Evolutionary conservation across 2,329 filamentous ascomycete genomes (phyloP).

Genomic region (Pezicula carpinea): DNA sequence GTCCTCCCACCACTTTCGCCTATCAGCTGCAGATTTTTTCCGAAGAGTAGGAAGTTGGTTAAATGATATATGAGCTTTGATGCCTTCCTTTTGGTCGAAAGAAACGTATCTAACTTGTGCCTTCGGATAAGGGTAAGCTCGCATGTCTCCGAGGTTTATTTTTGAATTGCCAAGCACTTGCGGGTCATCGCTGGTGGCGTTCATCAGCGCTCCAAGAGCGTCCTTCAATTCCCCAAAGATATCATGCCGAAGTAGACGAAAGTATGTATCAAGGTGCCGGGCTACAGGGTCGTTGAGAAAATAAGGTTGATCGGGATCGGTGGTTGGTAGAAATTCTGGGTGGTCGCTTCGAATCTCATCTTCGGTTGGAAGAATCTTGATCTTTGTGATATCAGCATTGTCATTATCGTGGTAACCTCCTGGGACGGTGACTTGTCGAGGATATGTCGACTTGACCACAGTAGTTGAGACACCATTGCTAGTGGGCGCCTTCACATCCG

Average conservation of each 20-base stretch:
- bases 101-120: conserved; percentile 11
- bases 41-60: conserved; percentile 31
- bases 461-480: conserved; percentile 8
- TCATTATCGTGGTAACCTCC: conserved; percentile 20
- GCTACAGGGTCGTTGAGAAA: conserved; percentile 28
- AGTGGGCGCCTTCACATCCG: not conserved
- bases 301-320: conserved; percentile 35
- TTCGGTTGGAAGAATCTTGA: conserved; percentile 28
- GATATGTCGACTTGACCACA: conserved; percentile 14
- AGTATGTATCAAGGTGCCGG: conserved; percentile 24
- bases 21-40: conserved; percentile 12
- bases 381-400: conserved; percentile 27
- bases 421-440: conserved; percentile 8
- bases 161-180: conserved; percentile 13
- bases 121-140: conserved; percentile 26
- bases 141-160: conserved; percentile 14
- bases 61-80: conserved; percentile 41
- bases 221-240: conserved; percentile 48
- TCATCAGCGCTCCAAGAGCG: conserved; percentile 27
- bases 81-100: conserved; percentile 27
- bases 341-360: conserved; percentile 31
- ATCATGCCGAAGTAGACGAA: conserved; percentile 36
- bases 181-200: conserved; percentile 16
- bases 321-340: conserved; percentile 39
- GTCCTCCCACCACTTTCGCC: conserved; percentile 17